Evolutionary conservation across 2,329 filamentous ascomycete species (phyloP).

Genomic region (Fusarium phyllophilum): DNA sequence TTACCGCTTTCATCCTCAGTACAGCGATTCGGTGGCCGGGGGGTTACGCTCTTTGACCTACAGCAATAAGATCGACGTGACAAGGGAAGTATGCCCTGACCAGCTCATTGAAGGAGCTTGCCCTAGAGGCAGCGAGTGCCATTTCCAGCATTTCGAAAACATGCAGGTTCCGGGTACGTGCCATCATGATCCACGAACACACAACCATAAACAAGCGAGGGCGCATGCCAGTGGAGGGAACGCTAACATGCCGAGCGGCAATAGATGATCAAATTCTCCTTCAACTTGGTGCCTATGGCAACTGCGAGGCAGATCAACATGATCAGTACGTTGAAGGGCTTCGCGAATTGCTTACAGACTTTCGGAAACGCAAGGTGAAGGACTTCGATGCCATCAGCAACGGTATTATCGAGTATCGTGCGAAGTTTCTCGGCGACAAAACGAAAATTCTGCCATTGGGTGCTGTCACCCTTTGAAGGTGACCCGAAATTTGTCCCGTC

Average conservation of each 20-base stretch:
- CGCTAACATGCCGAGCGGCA: constrained; percentile 57
- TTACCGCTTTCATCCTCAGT: constrained; percentile 89
- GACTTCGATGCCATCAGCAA: constrained; percentile 75
- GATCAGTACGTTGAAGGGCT: constrained; percentile 71
- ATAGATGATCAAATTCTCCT: constrained; percentile 79
- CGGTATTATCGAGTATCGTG: constrained; percentile 74
- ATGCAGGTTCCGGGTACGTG: constrained; percentile 54
- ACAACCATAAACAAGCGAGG: constrained; percentile 33
- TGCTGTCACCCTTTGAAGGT: constrained; percentile 52
- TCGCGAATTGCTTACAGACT: constrained; percentile 67
- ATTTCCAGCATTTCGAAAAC: constrained; percentile 77
- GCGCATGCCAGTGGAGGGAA: constrained; percentile 49
- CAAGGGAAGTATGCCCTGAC: constrained; percentile 78
- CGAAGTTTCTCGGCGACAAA: constrained; percentile 71
- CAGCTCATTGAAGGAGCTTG: constrained; percentile 78
- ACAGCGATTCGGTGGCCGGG: constrained; percentile 72
- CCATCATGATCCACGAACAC: constrained; percentile 20
- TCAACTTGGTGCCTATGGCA: constrained; percentile 74
- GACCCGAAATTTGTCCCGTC: background rate
- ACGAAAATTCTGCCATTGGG: constrained; percentile 71
- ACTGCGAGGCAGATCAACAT: constrained; percentile 69
- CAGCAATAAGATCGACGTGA: constrained; percentile 86
- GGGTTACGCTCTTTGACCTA: constrained; percentile 92
- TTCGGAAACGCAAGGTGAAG: constrained; percentile 68
- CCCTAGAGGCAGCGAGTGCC: constrained; percentile 74